These are phyloP conservation scores for Trichoderma brevicompactum DNA, from an alignment of 2,329 filamentous ascomycete species.

Conservation along the genomic window DNA sequence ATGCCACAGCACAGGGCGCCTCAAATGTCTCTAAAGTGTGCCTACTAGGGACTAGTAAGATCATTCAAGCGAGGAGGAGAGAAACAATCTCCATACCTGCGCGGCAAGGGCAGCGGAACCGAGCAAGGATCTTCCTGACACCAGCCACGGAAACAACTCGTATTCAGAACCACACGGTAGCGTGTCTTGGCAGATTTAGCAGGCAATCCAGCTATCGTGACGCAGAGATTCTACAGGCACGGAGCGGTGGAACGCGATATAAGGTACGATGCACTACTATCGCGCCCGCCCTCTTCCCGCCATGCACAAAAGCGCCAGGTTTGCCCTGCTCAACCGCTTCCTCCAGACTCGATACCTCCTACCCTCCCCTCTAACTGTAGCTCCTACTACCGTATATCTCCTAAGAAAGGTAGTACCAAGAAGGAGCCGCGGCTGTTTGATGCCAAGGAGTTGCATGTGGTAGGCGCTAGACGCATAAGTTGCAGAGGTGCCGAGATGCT, in stretches of 20 bases:
- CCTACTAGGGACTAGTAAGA: not conserved
- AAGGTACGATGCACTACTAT: conserved; percentile 15
- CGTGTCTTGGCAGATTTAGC: conserved; percentile 7
- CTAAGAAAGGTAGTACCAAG: not conserved
- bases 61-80: conserved; percentile 18
- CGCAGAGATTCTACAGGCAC: not conserved
- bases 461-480: not conserved
- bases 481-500: not conserved
- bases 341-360: not conserved
- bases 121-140: conserved; percentile 10
- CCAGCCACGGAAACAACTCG: conserved; percentile 19
- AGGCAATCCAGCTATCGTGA: conserved; percentile 6
- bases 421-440: conserved; percentile 1
- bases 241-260: conserved; percentile 12
- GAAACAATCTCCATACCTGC: conserved; percentile 16
- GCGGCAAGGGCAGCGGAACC: conserved; percentile 19
- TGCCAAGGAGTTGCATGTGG: not conserved
- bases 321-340: conserved; percentile 6
- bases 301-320: conserved; percentile 13
- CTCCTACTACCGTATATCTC: not conserved
- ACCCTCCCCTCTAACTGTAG: not conserved
- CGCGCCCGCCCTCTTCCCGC: conserved; percentile 7
- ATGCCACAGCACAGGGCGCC: not conserved
- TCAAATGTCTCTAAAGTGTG: not conserved
- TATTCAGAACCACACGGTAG: conserved; percentile 21